Evolutionary conservation across 257 asterid genomes (phyloP).

Genomic region (Osmanthus fragrans): DNA sequence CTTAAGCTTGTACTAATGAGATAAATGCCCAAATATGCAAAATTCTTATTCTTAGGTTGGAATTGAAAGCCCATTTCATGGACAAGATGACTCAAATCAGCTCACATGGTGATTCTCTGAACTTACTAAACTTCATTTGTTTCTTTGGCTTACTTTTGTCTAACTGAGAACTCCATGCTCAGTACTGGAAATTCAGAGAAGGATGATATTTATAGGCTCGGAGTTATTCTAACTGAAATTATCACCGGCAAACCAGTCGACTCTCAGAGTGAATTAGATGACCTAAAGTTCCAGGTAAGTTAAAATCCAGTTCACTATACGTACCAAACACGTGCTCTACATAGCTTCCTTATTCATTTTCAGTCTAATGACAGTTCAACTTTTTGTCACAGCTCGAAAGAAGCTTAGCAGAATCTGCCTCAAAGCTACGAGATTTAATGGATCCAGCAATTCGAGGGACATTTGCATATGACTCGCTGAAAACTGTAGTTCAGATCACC

Average conservation of each 20-base stretch:
- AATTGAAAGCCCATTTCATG: conserved; percentile 47
- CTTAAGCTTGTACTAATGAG: neutral
- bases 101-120: neutral
- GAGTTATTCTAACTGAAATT: conserved; percentile 67
- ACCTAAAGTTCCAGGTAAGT: conserved; percentile 70
- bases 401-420: conserved; percentile 82
- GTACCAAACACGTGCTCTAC: neutral
- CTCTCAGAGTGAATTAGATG: conserved; percentile 66
- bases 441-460: conserved; percentile 87
- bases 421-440: conserved; percentile 64
- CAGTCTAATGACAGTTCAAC: neutral
- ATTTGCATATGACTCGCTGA: conserved; percentile 83
- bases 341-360: neutral
- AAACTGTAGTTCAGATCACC: conserved; percentile 75
- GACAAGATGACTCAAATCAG: neutral
- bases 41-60: conserved; percentile 49
- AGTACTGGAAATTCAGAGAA: conserved; percentile 53
- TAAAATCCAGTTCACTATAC: neutral
- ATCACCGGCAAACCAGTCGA: conserved; percentile 67
- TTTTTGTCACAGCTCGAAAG: conserved; percentile 61
- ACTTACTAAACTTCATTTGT: neutral
- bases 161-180: neutral
- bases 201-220: conserved; percentile 81
- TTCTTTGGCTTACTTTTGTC: neutral
- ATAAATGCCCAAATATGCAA: neutral